Evolutionary conservation across 257 asterid species (phyloP).

Genomic region (Ocimum tenuiflorum): DNA sequence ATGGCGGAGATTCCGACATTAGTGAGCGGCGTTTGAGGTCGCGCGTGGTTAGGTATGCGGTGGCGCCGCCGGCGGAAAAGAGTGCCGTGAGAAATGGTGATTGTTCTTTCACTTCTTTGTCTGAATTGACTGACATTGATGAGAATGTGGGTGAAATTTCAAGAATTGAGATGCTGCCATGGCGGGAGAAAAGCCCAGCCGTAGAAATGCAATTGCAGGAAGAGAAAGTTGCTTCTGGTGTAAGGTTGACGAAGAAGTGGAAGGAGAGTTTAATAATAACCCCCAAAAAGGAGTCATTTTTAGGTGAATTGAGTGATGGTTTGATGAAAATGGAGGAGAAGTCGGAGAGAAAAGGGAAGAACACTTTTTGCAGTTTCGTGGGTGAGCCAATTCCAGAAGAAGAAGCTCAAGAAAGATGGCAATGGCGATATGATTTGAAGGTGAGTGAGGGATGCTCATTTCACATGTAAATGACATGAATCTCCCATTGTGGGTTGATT

Average conservation of each 20-base stretch:
- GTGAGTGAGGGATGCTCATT: constrained; percentile 27
- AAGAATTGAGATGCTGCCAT: constrained; percentile 1
- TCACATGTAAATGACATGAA: background rate
- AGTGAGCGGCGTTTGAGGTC: constrained; percentile 17
- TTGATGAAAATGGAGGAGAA: constrained; percentile 22
- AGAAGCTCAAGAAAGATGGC: constrained; percentile 62
- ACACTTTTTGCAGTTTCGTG: constrained; percentile 28
- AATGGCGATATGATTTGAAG: constrained; percentile 90
- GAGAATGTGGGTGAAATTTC: constrained; percentile 3
- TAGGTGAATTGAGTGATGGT: background rate
- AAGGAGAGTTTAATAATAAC: background rate
- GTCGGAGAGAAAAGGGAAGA: constrained; percentile 23
- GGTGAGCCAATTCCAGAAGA: constrained; percentile 74
- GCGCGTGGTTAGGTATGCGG: constrained; percentile 4
- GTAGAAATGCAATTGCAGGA: background rate
- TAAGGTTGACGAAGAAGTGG: background rate
- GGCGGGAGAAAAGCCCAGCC: constrained; percentile 5
- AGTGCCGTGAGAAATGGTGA: constrained; percentile 1
- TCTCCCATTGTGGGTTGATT: background rate
- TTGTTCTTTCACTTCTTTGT: constrained; percentile 1
- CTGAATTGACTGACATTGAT: constrained; percentile 6
- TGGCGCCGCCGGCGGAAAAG: background rate
- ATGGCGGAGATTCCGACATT: background rate
- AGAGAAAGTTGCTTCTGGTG: constrained; percentile 9
- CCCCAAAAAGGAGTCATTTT: constrained; percentile 7